These are phyloP conservation scores for Suillus lakei DNA, from an alignment of 768 basidiomycete species.

Conservation along the genomic window DNA sequence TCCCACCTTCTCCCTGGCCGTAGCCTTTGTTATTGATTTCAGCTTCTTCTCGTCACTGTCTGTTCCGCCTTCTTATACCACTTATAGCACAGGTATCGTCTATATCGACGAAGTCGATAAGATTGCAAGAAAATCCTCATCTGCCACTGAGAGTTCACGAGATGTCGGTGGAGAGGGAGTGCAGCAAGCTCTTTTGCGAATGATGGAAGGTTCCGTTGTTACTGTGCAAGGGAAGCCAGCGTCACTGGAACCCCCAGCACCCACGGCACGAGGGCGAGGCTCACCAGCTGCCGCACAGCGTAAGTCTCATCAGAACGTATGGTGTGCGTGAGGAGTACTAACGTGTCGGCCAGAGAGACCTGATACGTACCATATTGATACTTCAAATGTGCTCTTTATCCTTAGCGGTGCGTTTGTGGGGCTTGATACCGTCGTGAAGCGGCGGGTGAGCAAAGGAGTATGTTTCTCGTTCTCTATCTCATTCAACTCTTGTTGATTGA, in stretches of 20 bases:
- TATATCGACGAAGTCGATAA: slow-evolving; percentile 98
- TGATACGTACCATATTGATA: slow-evolving; percentile 80
- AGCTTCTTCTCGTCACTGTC: not conserved
- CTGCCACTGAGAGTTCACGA: slow-evolving; percentile 66
- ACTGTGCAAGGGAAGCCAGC: slow-evolving; percentile 78
- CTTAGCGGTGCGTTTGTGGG: slow-evolving; percentile 96
- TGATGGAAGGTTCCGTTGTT: slow-evolving; percentile 92
- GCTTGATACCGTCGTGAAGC: slow-evolving; percentile 79
- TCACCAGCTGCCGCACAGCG: slow-evolving; percentile 27
- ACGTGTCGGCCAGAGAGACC: slow-evolving; percentile 49
- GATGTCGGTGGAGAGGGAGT: slow-evolving; percentile 98
- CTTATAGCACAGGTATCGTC: slow-evolving; percentile 82
- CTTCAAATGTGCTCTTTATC: slow-evolving; percentile 93
- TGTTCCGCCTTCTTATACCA: slow-evolving; percentile 13
- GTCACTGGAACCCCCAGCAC: slow-evolving; percentile 48
- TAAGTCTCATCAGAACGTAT: slow-evolving; percentile 34
- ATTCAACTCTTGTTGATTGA: slow-evolving; percentile 6
- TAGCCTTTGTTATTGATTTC: not conserved
- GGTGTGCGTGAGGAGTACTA: slow-evolving; percentile 9
- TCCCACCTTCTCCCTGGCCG: slow-evolving; percentile 5
- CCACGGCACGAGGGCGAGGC: slow-evolving; percentile 54
- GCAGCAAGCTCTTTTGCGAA: slow-evolving; percentile 88
- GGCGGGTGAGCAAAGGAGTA: slow-evolving; percentile 85
- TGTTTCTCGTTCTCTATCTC: slow-evolving; percentile 32
- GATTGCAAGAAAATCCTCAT: slow-evolving; percentile 65